phyloP scores from a whole-genome alignment of 257 asterid species.

The Eustoma russellianum region DNA sequence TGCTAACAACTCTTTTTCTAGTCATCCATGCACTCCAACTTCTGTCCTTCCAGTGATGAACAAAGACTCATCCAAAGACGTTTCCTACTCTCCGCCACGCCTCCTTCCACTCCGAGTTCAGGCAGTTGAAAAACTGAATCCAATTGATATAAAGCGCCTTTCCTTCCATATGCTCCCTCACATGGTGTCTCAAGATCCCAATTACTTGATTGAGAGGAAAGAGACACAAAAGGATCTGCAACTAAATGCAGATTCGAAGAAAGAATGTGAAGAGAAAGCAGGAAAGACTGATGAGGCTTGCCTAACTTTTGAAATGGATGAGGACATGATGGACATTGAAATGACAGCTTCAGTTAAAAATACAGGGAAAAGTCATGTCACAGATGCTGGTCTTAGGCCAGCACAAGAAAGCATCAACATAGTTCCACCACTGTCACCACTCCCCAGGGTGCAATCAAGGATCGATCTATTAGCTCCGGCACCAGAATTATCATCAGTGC shows the following conservation, averaged over 20 bases:
- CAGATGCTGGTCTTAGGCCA: constrained; percentile 1
- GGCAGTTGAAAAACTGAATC: constrained; percentile 63
- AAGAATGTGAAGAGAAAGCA: constrained; percentile 15
- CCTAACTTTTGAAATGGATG: constrained; percentile 28
- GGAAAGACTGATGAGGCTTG: constrained; percentile 10
- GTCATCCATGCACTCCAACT: constrained; percentile 82
- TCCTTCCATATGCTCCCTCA: constrained; percentile 70
- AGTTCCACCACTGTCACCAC: constrained; percentile 22
- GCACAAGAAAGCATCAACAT: constrained; percentile 16
- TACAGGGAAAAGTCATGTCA: constrained; percentile 11
- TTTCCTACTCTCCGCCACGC: constrained; percentile 43
- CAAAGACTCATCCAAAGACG: constrained; percentile 16
- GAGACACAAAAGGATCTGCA: constrained; percentile 13
- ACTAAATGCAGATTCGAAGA: constrained; percentile 7
- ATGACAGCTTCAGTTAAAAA: constrained; percentile 13
- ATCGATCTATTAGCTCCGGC: constrained; percentile 6
- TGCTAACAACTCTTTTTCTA: constrained; percentile 22
- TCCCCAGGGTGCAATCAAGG: constrained; percentile 18
- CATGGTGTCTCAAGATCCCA: constrained; percentile 33
- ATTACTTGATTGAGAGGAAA: constrained; percentile 17
- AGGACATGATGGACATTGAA: constrained; percentile 10
- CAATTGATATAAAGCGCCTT: constrained; percentile 68
- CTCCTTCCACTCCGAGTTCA: constrained; percentile 54
- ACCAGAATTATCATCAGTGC: neutral
- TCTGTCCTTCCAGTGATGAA: constrained; percentile 57